These are phyloP conservation scores for Vigna angularis DNA, from an alignment of 306 rosid genomes.

Conservation along the genomic window DNA sequence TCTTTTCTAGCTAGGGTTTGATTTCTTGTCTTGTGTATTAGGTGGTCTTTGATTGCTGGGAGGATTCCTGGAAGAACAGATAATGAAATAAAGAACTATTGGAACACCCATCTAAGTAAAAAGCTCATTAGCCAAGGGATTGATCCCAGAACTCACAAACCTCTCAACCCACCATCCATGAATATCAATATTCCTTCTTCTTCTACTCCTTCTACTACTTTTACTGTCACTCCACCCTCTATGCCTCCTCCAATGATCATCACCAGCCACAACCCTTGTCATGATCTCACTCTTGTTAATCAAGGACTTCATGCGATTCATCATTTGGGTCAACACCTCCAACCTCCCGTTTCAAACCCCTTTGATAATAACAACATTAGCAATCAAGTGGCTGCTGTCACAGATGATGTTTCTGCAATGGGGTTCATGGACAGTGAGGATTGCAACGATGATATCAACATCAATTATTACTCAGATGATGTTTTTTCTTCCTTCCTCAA, in stretches of 20 bases:
- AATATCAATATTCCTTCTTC: background rate
- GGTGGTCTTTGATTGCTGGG: slow-evolving; percentile 98
- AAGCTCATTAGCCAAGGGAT: slow-evolving; percentile 90
- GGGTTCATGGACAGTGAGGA: slow-evolving; percentile 41
- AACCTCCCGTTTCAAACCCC: background rate
- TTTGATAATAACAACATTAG: background rate
- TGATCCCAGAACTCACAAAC: slow-evolving; percentile 93
- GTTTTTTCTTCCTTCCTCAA: slow-evolving; percentile 77
- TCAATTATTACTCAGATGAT: slow-evolving; percentile 59
- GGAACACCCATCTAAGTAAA: slow-evolving; percentile 95
- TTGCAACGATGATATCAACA: slow-evolving; percentile 42
- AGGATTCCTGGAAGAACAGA: slow-evolving; percentile 91
- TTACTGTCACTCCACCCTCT: background rate
- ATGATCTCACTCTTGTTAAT: background rate
- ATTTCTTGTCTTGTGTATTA: background rate
- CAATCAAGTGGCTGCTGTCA: background rate
- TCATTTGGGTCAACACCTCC: slow-evolving; percentile 7
- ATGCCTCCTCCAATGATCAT: background rate
- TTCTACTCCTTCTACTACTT: background rate
- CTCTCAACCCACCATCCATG: slow-evolving; percentile 44
- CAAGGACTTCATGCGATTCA: background rate
- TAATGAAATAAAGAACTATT: slow-evolving; percentile 88
- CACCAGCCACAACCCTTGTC: background rate
- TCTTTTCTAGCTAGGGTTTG: slow-evolving; percentile 1
- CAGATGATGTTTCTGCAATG: slow-evolving; percentile 41